Evolutionary conservation across 1,139 yeast species (phyloP), one percentile per base, ranked within the genome.

Genomic region (Spencermartinsiella ligniputridi): DNA sequence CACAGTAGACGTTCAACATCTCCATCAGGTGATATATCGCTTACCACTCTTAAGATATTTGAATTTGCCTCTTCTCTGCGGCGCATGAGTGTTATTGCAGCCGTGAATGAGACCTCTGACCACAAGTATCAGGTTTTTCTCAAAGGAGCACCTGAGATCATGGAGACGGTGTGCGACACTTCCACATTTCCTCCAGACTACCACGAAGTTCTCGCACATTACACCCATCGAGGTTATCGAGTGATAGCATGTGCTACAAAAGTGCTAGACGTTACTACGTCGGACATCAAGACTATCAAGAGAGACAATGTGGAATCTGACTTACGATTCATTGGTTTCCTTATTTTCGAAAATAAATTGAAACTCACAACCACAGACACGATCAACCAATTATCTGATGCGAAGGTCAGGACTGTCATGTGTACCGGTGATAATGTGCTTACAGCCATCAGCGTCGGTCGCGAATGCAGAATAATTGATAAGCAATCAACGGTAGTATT

Each of bases 71-170:
- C 97, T 0, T 76, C 81, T 32, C 68, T 94, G 50, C 80, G 98
- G 62, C 74, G 98, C 57, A 92, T 92, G 97, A 83, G 95, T 45
- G 97, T 89, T 0, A 64, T 89, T 46, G 79, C 81, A 16, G 74
- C 74, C 43, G 66, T 72, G 6, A 62, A 61, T 33, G 58, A 61
- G 44, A 22, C 25, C 11, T 22, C 25, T 11, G 32, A 9, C 4
- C 15, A 9, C 15, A 27, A 9, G 15, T 27, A 27, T 15, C 32
- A 66, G 49, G 78, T 86, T 0, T 83, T 78, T 60, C 85, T 94
- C 12, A 92, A 92, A 61, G 99, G 99, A 41, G 98, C 99, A 0
- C 99, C 99, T 0, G 99, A 92, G 63, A 87, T 90, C n/a, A 86
- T 92, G 75, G 70, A 75, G 30, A 84, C 81, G 22, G 79, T 92